Evolutionary conservation across 495 filamentous ascomycete genomes (phyloP).

Genomic region (Achaetomiella virescens): DNA sequence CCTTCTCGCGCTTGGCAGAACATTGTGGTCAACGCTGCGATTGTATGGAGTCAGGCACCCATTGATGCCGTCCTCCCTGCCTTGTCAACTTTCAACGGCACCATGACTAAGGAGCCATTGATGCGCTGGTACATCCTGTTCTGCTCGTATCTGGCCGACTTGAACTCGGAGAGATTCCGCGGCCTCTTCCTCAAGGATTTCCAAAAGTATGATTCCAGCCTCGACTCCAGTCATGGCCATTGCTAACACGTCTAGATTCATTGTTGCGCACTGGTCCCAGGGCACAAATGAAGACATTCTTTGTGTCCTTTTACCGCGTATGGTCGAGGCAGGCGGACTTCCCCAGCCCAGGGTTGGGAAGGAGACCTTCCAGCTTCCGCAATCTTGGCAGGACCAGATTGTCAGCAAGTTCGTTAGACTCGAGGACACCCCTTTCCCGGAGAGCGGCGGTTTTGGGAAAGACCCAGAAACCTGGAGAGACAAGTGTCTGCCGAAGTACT

Average conservation of each 20-base stretch:
- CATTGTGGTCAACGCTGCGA: slow-evolving; percentile 56
- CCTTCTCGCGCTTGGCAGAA: slow-evolving; percentile 47
- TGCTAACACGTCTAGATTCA: slow-evolving; percentile 49
- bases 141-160: slow-evolving; percentile 68
- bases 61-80: slow-evolving; percentile 71
- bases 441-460: slow-evolving; percentile 46
- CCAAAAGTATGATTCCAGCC: slow-evolving; percentile 50
- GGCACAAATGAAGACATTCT: slow-evolving; percentile 58
- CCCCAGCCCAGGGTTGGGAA: slow-evolving; percentile 37
- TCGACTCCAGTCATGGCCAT: background rate
- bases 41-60: slow-evolving; percentile 68
- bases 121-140: slow-evolving; percentile 72
- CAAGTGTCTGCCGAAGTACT: slow-evolving; percentile 51
- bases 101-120: slow-evolving; percentile 56
- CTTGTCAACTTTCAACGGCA: slow-evolving; percentile 54
- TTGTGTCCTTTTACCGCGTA: slow-evolving; percentile 61
- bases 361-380: slow-evolving; percentile 55
- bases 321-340: slow-evolving; percentile 52
- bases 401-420: slow-evolving; percentile 55
- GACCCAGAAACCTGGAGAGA: slow-evolving; percentile 49
- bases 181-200: slow-evolving; percentile 72
- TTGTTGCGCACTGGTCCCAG: slow-evolving; percentile 64
- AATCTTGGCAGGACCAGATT: slow-evolving; percentile 64
- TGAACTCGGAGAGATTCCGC: slow-evolving; percentile 69
- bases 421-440: slow-evolving; percentile 50